Percentiles rank a stretch among this genome's conserved stretches.
Conservation (phyloP, 179 eudicot species). For the Spinacia oleracea region DNA sequence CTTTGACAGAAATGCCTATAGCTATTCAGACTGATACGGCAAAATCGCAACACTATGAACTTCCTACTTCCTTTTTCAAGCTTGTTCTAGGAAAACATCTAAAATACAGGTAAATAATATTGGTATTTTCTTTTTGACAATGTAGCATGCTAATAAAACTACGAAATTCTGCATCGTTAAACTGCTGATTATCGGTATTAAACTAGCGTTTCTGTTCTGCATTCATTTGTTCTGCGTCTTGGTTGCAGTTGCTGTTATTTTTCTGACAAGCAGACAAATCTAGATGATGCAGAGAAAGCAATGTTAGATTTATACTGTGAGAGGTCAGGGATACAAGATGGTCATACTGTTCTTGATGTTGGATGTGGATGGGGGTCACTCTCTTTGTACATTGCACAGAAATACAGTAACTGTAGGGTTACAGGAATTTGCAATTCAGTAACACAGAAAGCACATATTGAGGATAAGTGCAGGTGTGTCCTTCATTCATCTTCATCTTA, state of each 20-base stretch:
- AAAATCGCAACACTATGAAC: conserved; percentile 89
- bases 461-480: conserved; percentile 68
- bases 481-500: not conserved
- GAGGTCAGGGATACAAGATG: conserved; percentile 79
- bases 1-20: conserved; percentile 85
- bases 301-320: conserved; percentile 88
- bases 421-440: conserved; percentile 94
- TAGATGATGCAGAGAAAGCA: conserved; percentile 86
- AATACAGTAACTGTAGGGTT: conserved; percentile 66
- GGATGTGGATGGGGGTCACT: conserved; percentile 99
- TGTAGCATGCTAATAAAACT: not conserved
- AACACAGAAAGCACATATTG: conserved; percentile 80
- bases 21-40: conserved; percentile 82
- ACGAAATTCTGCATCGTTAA: not conserved
- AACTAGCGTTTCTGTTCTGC: conserved; percentile 1
- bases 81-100: conserved; percentile 84
- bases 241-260: conserved; percentile 86
- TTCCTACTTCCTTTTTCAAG: conserved; percentile 95
- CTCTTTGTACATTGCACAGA: conserved; percentile 66
- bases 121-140: not conserved
- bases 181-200: not conserved
- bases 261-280: conserved; percentile 47
- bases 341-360: conserved; percentile 90
- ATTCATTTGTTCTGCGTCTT: not conserved
- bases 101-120: conserved; percentile 72